Percentiles rank a stretch among this genome's conserved stretches.
phyloP scores from a whole-genome alignment of 148 eudicot genomes.

The Agrostemma githago region DNA sequence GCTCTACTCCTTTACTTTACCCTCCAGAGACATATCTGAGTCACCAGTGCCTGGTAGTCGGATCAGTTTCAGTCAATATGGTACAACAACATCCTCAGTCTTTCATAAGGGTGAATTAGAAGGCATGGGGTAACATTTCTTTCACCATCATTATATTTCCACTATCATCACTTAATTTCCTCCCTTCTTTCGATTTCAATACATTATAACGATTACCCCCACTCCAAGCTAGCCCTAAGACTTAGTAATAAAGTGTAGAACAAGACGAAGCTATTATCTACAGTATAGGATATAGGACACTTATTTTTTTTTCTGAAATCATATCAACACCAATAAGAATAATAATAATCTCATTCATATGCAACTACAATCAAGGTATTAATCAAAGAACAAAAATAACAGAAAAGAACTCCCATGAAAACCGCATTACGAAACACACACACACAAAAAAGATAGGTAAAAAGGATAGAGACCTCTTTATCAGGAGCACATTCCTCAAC shows the following conservation, averaged over 20 bases:
- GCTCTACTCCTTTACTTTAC: not conserved
- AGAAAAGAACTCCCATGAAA: not conserved
- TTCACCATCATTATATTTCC: not conserved
- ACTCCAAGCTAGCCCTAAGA: not conserved
- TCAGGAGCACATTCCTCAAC: slow-evolving; percentile 95
- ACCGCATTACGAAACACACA: no score
- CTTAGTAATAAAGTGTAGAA: not conserved
- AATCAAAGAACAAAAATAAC: not conserved
- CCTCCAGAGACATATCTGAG: not conserved
- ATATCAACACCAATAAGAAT: not conserved
- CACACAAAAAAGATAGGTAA: not conserved
- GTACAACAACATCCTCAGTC: not conserved
- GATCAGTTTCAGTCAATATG: no score
- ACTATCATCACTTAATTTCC: not conserved
- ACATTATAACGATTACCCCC: not conserved
- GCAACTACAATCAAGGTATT: no score
- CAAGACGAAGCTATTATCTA: not conserved
- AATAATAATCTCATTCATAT: no score
- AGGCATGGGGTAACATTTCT: not conserved
- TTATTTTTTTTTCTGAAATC: not conserved
- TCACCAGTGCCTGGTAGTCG: not conserved
- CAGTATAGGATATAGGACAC: not conserved
- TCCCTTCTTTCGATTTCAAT: not conserved
- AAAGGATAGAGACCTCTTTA: slow-evolving; percentile 60
- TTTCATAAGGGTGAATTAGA: no score